Evolutionary conservation across 2,329 filamentous ascomycete genomes (phyloP), one percentile per base, ranked within the genome.

Genomic region (Dothistroma septosporum): DNA sequence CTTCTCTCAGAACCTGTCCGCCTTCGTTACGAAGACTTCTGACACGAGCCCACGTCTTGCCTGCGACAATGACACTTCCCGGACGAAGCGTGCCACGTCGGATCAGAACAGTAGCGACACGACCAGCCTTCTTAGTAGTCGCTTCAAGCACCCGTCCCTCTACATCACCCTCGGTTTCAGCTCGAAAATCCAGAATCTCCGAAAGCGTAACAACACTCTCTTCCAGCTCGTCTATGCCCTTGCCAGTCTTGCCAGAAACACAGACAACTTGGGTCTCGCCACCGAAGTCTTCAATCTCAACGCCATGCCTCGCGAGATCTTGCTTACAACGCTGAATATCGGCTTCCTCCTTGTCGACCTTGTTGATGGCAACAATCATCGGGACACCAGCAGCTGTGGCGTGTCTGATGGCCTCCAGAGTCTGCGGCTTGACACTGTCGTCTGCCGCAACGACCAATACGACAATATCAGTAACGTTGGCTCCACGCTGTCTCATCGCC

Each of bases 361-460:
- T 99, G 80, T 94, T 99, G 77, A 97, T 93, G 16, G 95, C 95
- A 55, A 99, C 94, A 61, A 99, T 96, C 54, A 99, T 93, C 5
- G 94, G 93, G 0, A 97, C 94, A 63, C 89, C 88, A 55, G 94
- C 91, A 32, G 85, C 82, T 59, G 88, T 89, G 8, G 94, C 93
- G 73, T 99, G 94, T 75, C 95, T 97, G 73, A 99, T 87, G 6
- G 94, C 94, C 78, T 99, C 94, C 1, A 97, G 80, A 0, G 95
- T 99, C 73, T 99, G 94, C 2, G 94, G 94, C 80, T 94, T 99
- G 68, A 99, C 93, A 72, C 92, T 94, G 73, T 99, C 95, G 73
- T 99, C 94, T 9, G 93, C 93, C 7, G 94, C 94, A 22, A 99
- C 93, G 0, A 99, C 94, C 21, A 99, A 79, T 47, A 99, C 88